Base-by-base conservation (phyloP, 495 filamentous ascomycete genomes). In the Trichoderma reesei region DNA sequence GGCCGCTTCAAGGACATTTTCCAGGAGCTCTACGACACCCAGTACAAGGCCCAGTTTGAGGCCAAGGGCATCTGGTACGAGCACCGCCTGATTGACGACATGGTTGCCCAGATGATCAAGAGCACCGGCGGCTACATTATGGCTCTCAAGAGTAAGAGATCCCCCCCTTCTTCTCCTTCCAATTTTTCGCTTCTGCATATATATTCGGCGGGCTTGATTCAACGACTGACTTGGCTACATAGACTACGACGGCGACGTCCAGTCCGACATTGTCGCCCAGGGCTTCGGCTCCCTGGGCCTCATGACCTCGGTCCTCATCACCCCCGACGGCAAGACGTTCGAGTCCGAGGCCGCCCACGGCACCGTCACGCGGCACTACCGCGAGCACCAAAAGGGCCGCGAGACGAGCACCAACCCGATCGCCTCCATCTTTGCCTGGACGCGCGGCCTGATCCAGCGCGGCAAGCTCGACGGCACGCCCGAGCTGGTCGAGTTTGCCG, bases 51-150 rank as follows among this genome's bases (percentile, higher is more conserved):
- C 72, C 84, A 88, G 60, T 98, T 98, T 73, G 91, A 96, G 71
- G 88, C 88, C 69, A 89, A 91, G 81, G 81, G 82, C 59, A 96
- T 96, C 78, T 98, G 94, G 94, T 98, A 98, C 74, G 94, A 98
- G 87, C 94, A 98, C 79, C 88, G 94, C 68, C 81, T 98, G 41
- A 98, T 98, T 72, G 94, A 98, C 79, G 94, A 98, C 79, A 98
- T 98, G 94, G 94, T 98, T 64, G 94, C 94, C 60, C 93, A 98
- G 84, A 98, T 98, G 94, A 90, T 98, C 82, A 98, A 98, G 86
- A 90, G 86, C 76, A 86, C 88, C 69, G 91, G 94, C 65, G 94
- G 94, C 65, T 96, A 90, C 77, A 83, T 98, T 74, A 98, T 98
- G 83, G 94, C 94, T 65, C 82, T 98, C 72, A 98, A 98, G 86